Percentiles rank a stretch among this genome's conserved stretches.
Conservation (phyloP, 2,329 filamentous ascomycete species). For the Neonectria hederae region DNA sequence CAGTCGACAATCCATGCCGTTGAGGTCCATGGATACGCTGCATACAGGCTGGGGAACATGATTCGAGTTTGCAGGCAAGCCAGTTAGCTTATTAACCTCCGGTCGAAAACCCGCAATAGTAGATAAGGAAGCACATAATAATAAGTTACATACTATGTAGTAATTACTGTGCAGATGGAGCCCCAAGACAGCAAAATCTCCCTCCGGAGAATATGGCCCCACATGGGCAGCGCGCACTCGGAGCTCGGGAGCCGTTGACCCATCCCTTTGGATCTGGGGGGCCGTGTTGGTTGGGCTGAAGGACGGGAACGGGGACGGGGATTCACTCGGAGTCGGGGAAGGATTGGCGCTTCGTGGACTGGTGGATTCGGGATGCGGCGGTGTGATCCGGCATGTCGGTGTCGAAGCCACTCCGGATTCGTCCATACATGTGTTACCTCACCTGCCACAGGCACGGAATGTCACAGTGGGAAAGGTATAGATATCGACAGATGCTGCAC, state of each 20-base stretch:
- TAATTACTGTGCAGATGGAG: not conserved
- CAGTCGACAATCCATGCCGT: not conserved
- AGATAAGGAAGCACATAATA: no score
- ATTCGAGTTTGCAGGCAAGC: not conserved
- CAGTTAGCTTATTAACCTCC: not conserved
- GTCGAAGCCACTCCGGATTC: not conserved
- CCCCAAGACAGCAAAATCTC: not conserved
- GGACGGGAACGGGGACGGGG: not conserved
- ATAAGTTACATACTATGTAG: no score
- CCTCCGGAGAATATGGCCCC: not conserved
- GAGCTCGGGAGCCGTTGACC: not conserved
- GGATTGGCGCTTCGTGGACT: not conserved
- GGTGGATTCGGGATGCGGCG: not conserved
- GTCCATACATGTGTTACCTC: not conserved
- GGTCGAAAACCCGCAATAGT: not conserved
- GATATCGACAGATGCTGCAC: not conserved
- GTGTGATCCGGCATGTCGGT: not conserved
- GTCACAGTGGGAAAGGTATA: not conserved
- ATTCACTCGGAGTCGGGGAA: constrained; percentile 4
- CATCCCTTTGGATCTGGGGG: not conserved
- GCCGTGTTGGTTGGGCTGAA: constrained; percentile 8
- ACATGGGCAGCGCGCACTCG: not conserved
- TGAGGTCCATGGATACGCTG: not conserved
- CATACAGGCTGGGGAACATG: not conserved
- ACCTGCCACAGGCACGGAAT: not conserved